Percentiles rank a stretch among this genome's conserved stretches.
Conservation (phyloP, 1,139 yeast species). For the Suzukiozyma palmioleophila region DNA sequence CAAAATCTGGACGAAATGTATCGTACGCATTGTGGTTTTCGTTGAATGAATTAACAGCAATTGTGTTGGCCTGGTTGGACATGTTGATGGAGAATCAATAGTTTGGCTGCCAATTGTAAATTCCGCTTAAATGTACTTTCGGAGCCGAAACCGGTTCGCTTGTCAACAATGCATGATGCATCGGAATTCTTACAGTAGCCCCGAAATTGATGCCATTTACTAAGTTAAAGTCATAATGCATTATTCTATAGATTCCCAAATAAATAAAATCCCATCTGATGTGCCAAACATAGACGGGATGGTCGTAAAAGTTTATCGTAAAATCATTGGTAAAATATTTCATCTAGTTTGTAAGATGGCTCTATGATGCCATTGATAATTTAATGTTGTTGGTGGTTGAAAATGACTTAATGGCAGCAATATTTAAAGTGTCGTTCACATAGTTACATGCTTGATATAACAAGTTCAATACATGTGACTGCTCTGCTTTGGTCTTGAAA, state of each 20-base stretch:
- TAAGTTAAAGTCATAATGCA: background rate
- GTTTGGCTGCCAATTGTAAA: too few species aligned
- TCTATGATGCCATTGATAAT: background rate
- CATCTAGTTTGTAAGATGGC: background rate
- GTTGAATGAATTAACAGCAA: constrained; percentile 46
- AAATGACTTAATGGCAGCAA: background rate
- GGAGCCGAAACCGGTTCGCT: too few species aligned
- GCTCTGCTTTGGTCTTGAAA: background rate
- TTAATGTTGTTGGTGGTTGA: constrained; percentile 1
- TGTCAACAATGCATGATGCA: too few species aligned
- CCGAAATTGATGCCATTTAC: too few species aligned
- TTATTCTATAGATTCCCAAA: constrained; percentile 1
- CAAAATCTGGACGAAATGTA: constrained; percentile 51
- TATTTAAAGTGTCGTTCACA: background rate
- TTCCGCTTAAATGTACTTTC: too few species aligned
- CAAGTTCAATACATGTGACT: constrained; percentile 1
- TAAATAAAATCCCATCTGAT: background rate
- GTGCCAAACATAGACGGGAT: too few species aligned
- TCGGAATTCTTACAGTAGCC: too few species aligned
- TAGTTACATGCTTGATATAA: constrained; percentile 1
- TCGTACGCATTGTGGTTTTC: constrained; percentile 53
- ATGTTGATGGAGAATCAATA: background rate
- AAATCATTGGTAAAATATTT: too few species aligned
- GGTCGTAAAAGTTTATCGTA: too few species aligned
- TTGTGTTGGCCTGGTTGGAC: constrained; percentile 22